Evolutionary conservation across 129 eudicot species (phyloP), one percentile per base, ranked within the genome.

Genomic region (Kitagawia praeruptora): DNA sequence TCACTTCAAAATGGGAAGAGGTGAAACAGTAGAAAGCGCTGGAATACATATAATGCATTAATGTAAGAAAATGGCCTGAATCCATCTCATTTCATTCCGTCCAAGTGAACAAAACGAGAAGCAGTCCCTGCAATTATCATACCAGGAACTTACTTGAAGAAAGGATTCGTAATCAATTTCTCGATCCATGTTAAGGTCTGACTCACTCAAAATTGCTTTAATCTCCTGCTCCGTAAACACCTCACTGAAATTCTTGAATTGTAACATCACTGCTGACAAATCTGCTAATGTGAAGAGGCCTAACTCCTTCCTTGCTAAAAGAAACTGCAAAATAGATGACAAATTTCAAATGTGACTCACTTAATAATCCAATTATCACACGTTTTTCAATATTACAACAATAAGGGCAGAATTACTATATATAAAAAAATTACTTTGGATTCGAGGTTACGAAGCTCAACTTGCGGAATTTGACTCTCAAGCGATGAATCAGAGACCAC

Each of bases 381-480:
- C 5, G 4, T 31, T 34, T 21, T 1, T 23, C 25, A n/a, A 61
- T 21, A 74, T 21, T 1, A 44, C 13, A 44, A 73, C 12, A 0
- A 42, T 0, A 21, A 74, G 54, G 54, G 54, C 77, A 42, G 10
- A 25, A n/a, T 4, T n/a, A 10, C 2, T n/a, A 21, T 8, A 44
- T 4, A 23, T 34, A 18, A n/a, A 74, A 12, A 1, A n/a, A 83
- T 79, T 80, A 88, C 96, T 82, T 82, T 75, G 41, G 92, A 78
- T 79, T 87, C 84, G 69, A 88, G 91, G 82, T 83, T 77, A 8
- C 88, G 85, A 73, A 88, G 92, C 89, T 91, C 92, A 74, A 88
- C 92, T 82, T 91, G 96, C 12, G 92, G 85, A 82, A 88, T 88
- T 82, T 85, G 92, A 86, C 87, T 83, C 47, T 91, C 92, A 76